Evolutionary conservation across 768 basidiomycete genomes (phyloP).

Genomic region (Boletus rubroflammeus): DNA sequence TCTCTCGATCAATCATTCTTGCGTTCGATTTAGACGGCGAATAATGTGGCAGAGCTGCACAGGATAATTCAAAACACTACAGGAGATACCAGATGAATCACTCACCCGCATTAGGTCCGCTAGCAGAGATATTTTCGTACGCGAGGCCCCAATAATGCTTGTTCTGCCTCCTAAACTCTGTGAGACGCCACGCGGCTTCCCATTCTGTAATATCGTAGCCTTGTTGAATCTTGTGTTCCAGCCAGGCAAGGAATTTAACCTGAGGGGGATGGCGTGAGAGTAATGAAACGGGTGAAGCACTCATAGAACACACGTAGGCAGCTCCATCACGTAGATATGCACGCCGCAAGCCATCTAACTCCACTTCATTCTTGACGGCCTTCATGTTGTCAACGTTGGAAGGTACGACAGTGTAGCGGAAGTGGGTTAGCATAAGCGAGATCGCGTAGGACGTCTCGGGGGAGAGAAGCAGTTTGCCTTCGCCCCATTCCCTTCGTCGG

Average conservation of each 20-base stretch:
- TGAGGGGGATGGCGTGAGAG: conserved; percentile 25
- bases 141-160: conserved; percentile 82
- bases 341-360: conserved; percentile 75
- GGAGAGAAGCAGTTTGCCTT: conserved; percentile 73
- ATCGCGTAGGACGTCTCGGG: conserved; percentile 80
- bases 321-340: conserved; percentile 92
- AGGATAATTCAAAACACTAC: not conserved
- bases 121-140: conserved; percentile 87
- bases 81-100: not conserved
- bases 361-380: conserved; percentile 84
- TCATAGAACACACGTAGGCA: conserved; percentile 58
- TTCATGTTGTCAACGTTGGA: conserved; percentile 75
- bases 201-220: conserved; percentile 88
- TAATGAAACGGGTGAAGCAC: conserved; percentile 3
- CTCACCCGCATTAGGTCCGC: conserved; percentile 79
- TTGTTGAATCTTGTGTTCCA: conserved; percentile 73
- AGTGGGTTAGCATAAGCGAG: conserved; percentile 78
- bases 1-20: conserved; percentile 68
- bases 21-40: conserved; percentile 66
- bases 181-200: conserved; percentile 83
- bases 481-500: conserved; percentile 69
- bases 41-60: conserved; percentile 85
- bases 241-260: conserved; percentile 86
- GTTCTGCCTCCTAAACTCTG: conserved; percentile 66
- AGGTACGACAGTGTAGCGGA: conserved; percentile 70